Conservation (phyloP, 257 asterid genomes). For the Jacaranda mimosifolia region DNA sequence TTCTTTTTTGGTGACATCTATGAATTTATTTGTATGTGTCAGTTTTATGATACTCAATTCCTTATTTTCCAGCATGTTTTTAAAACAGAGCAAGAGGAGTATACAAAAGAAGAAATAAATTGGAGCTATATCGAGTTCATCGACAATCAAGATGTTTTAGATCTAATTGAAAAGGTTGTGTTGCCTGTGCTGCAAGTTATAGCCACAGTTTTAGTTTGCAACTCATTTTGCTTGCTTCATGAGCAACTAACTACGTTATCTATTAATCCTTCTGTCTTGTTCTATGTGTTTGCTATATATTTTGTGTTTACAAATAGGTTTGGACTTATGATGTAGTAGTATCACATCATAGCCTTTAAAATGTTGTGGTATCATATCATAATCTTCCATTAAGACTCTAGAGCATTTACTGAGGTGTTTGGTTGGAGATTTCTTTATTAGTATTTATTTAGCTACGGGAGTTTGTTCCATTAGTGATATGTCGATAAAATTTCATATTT, state of each 20-base stretch:
- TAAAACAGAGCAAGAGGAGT: slow-evolving; percentile 99
- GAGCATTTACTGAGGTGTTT: no score
- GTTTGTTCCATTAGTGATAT: no score
- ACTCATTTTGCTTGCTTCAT: slow-evolving; percentile 2
- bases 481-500: no score
- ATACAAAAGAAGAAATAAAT: slow-evolving; percentile 95
- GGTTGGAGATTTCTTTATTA: background rate
- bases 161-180: slow-evolving; percentile 90
- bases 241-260: background rate
- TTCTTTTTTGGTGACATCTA: slow-evolving; percentile 24
- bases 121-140: slow-evolving; percentile 99
- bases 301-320: background rate
- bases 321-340: background rate
- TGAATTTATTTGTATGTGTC: slow-evolving; percentile 32
- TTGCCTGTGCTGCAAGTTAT: slow-evolving; percentile 30
- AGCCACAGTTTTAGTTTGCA: slow-evolving; percentile 20
- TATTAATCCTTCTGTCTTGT: background rate
- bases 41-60: slow-evolving; percentile 30
- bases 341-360: background rate
- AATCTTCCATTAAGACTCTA: background rate
- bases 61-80: slow-evolving; percentile 86
- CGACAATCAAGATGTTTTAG: slow-evolving; percentile 94
- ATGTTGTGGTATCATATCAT: background rate
- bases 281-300: background rate
- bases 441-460: background rate